Evolutionary conservation across 2,329 filamentous ascomycete species (phyloP), one percentile per base, ranked within the genome.

Genomic region (Claviceps capensis): DNA sequence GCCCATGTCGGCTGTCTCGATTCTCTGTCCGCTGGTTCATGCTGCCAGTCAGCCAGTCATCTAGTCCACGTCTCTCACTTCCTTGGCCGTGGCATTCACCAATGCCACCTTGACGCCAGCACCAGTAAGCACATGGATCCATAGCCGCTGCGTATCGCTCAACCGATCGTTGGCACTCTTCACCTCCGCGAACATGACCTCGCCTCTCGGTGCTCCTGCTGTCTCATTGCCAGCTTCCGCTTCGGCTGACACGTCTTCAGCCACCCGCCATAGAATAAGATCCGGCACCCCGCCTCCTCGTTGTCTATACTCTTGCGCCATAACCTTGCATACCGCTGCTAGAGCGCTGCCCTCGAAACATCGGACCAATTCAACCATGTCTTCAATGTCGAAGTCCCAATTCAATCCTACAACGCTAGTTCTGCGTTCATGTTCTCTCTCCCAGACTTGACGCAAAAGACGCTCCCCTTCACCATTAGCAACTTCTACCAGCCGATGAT

Each of bases 111-210:
- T 79, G 41, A 97, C 78, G 2, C 93, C 91, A 1, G 90, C 89
- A 1, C 85, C 83, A 7, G 83, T 85, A 50, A 98, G 75, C 7
- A 96, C 88, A 72, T 97, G 88, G 61, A 97, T 95, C 93, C 93
- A 98, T 58, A 98, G 76, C 59, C 93, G 75, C 71, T 98, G 93
- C 17, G 90, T 95, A 72, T 98, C 93, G 67, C 91, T 97, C 62
- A 98, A 72, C 41, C 89, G 81, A 73, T 98, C 93, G 67, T 95
- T 96, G 64, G 82, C 83, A 58, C 82, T 87, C 72, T 90, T 89
- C 53, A 89, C 85, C 67, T 88, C 84, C 4, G 77, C 77, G 66
- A 93, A 91, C 76, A 88, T 83, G 57, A 86, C 82, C 63, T 85
- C 77, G 41, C 73, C 72, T 52, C 63, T 72, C 51, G 69, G 71